Evolutionary conservation across 768 basidiomycete genomes (phyloP).

Genomic region (Lanmaoa rubissima): DNA sequence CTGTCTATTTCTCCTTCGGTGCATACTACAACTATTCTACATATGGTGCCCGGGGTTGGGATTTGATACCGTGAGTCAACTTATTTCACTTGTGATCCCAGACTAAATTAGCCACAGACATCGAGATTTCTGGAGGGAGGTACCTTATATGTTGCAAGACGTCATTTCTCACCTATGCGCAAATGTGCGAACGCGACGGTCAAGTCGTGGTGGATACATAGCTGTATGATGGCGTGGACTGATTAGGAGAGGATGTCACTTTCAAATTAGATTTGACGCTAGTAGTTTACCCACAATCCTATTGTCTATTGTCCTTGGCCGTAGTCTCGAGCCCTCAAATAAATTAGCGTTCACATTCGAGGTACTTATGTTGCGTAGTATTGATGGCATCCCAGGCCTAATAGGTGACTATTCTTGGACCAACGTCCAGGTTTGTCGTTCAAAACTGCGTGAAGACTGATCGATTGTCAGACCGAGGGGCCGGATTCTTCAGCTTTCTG

Average conservation of each 20-base stretch:
- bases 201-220: constrained; percentile 72
- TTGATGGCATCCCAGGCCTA: too few species aligned
- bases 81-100: constrained; percentile 2
- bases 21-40: constrained; percentile 87
- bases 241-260: constrained; percentile 1
- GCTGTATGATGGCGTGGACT: constrained; percentile 49
- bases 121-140: constrained; percentile 88
- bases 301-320: not conserved
- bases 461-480: too few species aligned
- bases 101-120: constrained; percentile 46
- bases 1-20: constrained; percentile 72
- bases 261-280: constrained; percentile 6
- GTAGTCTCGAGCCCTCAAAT: not conserved
- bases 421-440: too few species aligned
- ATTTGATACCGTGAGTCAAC: constrained; percentile 80
- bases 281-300: constrained; percentile 8
- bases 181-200: constrained; percentile 62
- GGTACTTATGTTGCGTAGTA: not conserved
- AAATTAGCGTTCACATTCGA: not conserved
- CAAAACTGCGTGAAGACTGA: too few species aligned
- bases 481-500: too few species aligned
- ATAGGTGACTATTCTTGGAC: too few species aligned
- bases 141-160: constrained; percentile 81
- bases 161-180: constrained; percentile 77
- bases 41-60: constrained; percentile 80